These are phyloP conservation scores for Coniochaeta hoffmannii DNA, from an alignment of 2,329 filamentous ascomycete genomes.

Conservation along the genomic window DNA sequence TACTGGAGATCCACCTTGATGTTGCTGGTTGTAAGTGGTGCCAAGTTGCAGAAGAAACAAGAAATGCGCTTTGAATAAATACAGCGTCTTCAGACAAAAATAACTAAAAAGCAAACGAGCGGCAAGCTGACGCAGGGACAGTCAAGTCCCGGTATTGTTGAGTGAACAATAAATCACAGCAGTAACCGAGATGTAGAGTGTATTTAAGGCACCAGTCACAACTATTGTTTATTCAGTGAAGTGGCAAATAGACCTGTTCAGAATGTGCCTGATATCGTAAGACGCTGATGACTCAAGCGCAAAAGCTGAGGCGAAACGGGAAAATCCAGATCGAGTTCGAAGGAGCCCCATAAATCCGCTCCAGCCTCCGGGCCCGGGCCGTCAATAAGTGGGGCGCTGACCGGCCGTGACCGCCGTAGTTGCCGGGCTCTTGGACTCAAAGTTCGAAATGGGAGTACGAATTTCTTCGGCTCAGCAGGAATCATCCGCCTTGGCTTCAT, in stretches of 20 bases:
- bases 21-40: not conserved
- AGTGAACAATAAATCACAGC: not conserved
- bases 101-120: slow-evolving; percentile 12
- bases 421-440: not conserved
- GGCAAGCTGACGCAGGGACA: not conserved
- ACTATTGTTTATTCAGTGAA: not conserved
- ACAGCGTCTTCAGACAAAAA: slow-evolving; percentile 31
- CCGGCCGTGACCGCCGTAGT: not conserved
- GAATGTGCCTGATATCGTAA: slow-evolving; percentile 1
- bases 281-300: not conserved
- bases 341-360: not conserved
- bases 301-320: not conserved
- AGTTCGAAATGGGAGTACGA: not conserved
- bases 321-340: not conserved
- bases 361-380: not conserved
- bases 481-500: no score
- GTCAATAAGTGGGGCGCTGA: not conserved
- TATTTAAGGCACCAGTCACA: not conserved
- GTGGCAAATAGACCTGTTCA: not conserved
- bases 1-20: not conserved
- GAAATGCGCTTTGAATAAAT: slow-evolving; percentile 38
- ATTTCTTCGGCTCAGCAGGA: no score
- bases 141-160: not conserved
- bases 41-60: not conserved
- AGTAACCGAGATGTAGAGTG: not conserved